Evolutionary conservation across 73 alveolate species (phyloP).

Genomic region (Durusdinium trenchii): DNA sequence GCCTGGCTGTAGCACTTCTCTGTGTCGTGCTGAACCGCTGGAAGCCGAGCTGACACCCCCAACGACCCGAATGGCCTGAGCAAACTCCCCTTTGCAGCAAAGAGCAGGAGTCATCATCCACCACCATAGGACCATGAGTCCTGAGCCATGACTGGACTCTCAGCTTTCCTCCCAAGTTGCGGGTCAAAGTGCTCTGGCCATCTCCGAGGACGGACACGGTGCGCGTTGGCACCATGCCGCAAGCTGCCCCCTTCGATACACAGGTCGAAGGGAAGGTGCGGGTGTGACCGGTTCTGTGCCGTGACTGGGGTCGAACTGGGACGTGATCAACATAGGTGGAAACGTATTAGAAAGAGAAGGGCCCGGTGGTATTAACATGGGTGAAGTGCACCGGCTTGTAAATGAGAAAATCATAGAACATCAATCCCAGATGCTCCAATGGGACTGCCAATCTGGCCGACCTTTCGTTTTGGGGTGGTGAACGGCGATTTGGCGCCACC

Average conservation of each 20-base stretch:
- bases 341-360: too few relatives aligned
- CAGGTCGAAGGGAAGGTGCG: background rate
- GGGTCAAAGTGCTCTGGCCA: background rate
- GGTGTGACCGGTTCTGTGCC: background rate
- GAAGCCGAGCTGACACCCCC: too few relatives aligned
- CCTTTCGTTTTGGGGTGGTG: background rate
- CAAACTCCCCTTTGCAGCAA: background rate
- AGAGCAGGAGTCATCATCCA: background rate
- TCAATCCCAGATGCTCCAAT: too few relatives aligned
- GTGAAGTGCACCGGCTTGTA: too few relatives aligned
- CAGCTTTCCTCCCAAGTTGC: too few relatives aligned
- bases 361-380: too few relatives aligned
- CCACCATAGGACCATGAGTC: background rate
- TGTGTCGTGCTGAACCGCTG: constrained; percentile 49
- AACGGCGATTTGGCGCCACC: too few relatives aligned
- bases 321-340: too few relatives aligned
- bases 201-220: constrained; percentile 37
- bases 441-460: too few relatives aligned
- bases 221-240: constrained; percentile 30
- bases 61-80: background rate
- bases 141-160: background rate
- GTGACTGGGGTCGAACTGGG: too few relatives aligned
- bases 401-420: too few relatives aligned
- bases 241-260: constrained; percentile 54
- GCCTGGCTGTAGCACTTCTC: constrained; percentile 58